These are phyloP conservation scores for Cronartium quercuum DNA, from an alignment of 1,284 basidiomycete genomes.

Conservation along the genomic window DNA sequence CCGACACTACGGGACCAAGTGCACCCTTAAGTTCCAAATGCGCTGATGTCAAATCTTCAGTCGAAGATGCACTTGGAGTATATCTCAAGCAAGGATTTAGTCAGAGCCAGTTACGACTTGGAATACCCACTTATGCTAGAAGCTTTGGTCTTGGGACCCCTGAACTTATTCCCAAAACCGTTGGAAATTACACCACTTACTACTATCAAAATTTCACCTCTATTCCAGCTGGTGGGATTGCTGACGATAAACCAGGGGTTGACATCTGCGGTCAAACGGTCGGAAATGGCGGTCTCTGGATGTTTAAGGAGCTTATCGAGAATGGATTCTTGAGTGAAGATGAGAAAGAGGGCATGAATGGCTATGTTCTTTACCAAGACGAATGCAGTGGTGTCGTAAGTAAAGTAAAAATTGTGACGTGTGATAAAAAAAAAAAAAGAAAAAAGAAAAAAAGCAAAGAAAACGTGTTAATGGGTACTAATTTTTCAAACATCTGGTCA, in stretches of 20 bases:
- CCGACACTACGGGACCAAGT: constrained; percentile 29
- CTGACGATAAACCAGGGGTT: constrained; percentile 26
- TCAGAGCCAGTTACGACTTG: constrained; percentile 8
- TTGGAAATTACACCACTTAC: constrained; percentile 23
- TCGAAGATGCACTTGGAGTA: constrained; percentile 12
- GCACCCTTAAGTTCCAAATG: constrained; percentile 16
- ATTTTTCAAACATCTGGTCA: neutral
- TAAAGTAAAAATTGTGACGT: no score
- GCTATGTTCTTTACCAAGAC: constrained; percentile 20
- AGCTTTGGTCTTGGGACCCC: constrained; percentile 10
- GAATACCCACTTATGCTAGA: constrained; percentile 29
- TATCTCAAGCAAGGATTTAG: constrained; percentile 20
- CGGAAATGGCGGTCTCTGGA: constrained; percentile 20
- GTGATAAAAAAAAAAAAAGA: no score
- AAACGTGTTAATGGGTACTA: no score
- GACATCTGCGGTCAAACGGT: constrained; percentile 27
- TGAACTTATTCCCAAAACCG: constrained; percentile 26
- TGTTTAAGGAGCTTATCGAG: constrained; percentile 14
- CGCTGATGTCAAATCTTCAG: constrained; percentile 21
- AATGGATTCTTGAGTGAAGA: constrained; percentile 18
- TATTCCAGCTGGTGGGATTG: constrained; percentile 29
- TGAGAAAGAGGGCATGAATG: constrained; percentile 19
- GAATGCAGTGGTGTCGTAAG: constrained; percentile 24
- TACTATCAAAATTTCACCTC: constrained; percentile 31
- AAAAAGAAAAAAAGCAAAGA: no score